Evolutionary conservation across 257 asterid species (phyloP), one percentile per base, ranked within the genome.

Genomic region (Vinca minor): DNA sequence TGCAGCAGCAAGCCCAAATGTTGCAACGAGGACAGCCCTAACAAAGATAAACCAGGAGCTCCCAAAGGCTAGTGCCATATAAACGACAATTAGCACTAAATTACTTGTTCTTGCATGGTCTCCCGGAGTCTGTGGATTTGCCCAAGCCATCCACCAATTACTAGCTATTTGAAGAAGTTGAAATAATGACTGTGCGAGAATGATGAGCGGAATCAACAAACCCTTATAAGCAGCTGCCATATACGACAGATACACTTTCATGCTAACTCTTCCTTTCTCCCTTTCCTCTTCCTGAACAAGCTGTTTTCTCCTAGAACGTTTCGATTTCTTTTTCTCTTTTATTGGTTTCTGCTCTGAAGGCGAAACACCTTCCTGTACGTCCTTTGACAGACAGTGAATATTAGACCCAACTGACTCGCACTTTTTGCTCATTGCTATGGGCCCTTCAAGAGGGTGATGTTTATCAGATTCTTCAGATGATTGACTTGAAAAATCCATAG

Each of bases 121-220:
- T 52, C 96, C 99, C 5, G 86, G 63, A 8, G 96, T 87, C 81
- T 89, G 99, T 1, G 99, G 99, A 81, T 82, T 93, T 18, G 99
- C 99, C 99, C 99, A 93, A 63, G 99, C 97, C 99, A 93, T 93
- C 99, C 99, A 93, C 97, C 97, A 93, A 75, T 87, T 93, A 70
- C 99, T 93, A 63, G 97, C 97, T 74, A 93, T 93, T 72, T 93
- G 97, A 69, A 93, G 97, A 78, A 82, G 82, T 77, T 93, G 99
- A 87, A 93, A 93, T 69, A 93, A 73, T 45, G 89, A 77, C 73
- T 93, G 99, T 36, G 99, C 96, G 64, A 93, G 77, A 71, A 89
- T 79, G 69, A 93, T 93, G 67, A 80, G 83, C 1, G 99, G 99
- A 53, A 93, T 82, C 73, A 93, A 68, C 73, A 83, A 78, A 11